Percentiles rank a stretch among this genome's conserved stretches.
phyloP scores from a whole-genome alignment of 2,329 filamentous ascomycete species.

The Arachnopeziza araneosa region DNA sequence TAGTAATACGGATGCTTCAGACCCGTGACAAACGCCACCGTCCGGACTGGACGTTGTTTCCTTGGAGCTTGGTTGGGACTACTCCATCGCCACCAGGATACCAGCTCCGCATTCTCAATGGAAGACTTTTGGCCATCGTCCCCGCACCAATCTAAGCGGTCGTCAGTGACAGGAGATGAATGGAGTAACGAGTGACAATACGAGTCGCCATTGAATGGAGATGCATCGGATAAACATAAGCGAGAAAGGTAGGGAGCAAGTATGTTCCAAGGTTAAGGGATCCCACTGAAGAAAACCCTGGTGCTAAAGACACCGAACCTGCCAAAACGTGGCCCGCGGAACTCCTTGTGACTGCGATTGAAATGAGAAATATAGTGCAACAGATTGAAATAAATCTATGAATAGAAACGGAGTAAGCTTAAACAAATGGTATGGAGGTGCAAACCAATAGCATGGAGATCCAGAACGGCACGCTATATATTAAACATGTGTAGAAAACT shows the following conservation, averaged over 20 bases:
- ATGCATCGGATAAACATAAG: conserved; percentile 21
- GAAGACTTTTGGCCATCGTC: conserved; percentile 1
- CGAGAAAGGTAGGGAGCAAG: conserved; percentile 9
- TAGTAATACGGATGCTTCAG: conserved; percentile 11
- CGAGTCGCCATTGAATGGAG: conserved; percentile 11
- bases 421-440: conserved; percentile 7
- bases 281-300: conserved; percentile 2
- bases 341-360: conserved; percentile 20
- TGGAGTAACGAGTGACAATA: conserved; percentile 16
- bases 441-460: conserved; percentile 6
- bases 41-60: conserved; percentile 2
- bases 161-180: conserved; percentile 9
- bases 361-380: conserved; percentile 16
- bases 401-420: conserved; percentile 21
- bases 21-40: conserved; percentile 6
- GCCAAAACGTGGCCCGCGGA: conserved; percentile 16
- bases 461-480: conserved; percentile 12
- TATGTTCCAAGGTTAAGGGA: conserved; percentile 3
- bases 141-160: conserved; percentile 18
- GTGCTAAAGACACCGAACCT: conserved; percentile 3
- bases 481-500: conserved; percentile 1
- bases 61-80: conserved; percentile 2
- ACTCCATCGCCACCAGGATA: conserved; percentile 8
- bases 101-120: conserved; percentile 9
- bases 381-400: conserved; percentile 20